Evolutionary conservation across 2,329 filamentous ascomycete species (phyloP), one percentile per base, ranked within the genome.

Genomic region (Scorias spongiosa): DNA sequence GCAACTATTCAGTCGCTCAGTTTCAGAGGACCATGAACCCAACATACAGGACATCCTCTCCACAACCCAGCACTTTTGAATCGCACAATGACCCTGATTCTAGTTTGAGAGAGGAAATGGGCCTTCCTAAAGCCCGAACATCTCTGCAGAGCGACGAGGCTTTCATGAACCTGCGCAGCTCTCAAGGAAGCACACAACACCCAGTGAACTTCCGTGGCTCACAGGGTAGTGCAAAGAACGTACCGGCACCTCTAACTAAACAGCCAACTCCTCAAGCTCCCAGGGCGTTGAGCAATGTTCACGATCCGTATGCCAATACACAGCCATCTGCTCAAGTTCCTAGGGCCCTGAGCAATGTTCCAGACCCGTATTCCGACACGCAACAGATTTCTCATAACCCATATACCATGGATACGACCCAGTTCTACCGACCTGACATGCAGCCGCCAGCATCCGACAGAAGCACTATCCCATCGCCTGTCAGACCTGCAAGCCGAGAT

Each of bases 1-100:
- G 88, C 4, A 79, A 75, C 53, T 98, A 94, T 59, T 93, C 87
- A 0, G 86, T 98, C 10, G 93, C 93, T 3, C 89, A 98, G 58
- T 98, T 96, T 56, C 86, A 88, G 47, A 76, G 91, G 47, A 88
- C 83, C 44, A 94, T 95, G 65, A 98, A 98, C 57, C 89, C 93
- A 14, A 84, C 87, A 0, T 96, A 93, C 69, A 77, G 93, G 48
- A 87, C 82, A n/a, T 93, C 91, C 0, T 98, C 91, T 7, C 91
- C 93, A 1, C 88, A 94, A 57, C 89, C 89, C 10, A 95, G 91
- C 2, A 86, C 81, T 1, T 93, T 84, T 53, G 86, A 93, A 57
- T 93, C 88, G 30, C 88, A 94, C 53, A 84, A 94, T 59, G 87
- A 94, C 56, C 84, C 85, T 2, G 77, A 87, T 54, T 82, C 81